Evolutionary conservation across 2,329 filamentous ascomycete genomes (phyloP).

Genomic region (Cercospora zeina): DNA sequence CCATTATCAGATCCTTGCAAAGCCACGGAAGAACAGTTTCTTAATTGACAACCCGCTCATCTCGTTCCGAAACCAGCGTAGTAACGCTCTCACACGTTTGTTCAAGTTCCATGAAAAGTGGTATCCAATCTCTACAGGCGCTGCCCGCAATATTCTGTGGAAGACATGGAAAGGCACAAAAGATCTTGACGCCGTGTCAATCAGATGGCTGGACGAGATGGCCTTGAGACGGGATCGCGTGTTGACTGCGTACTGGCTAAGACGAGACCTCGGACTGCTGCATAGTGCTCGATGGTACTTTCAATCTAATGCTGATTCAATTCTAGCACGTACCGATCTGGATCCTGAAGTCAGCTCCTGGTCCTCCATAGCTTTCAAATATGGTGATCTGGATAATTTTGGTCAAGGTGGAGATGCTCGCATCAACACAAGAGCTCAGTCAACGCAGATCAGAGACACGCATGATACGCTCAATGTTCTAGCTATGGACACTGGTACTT

Average conservation of each 20-base stretch:
- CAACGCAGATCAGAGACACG: conserved; percentile 47
- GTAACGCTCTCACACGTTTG: not conserved
- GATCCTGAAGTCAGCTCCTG: conserved; percentile 55
- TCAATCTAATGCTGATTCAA: conserved; percentile 53
- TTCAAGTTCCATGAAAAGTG: conserved; percentile 15
- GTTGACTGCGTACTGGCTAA: conserved; percentile 13
- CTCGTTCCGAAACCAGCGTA: conserved; percentile 12
- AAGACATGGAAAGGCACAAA: conserved; percentile 15
- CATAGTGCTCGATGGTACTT: conserved; percentile 16
- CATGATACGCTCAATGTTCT: conserved; percentile 45
- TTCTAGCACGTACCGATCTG: conserved; percentile 54
- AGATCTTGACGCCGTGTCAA: conserved; percentile 16
- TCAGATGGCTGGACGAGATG: conserved; percentile 18
- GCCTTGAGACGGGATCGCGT: conserved; percentile 12
- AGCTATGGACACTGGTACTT: conserved; percentile 47
- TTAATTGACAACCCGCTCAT: conserved; percentile 16
- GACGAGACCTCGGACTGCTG: conserved; percentile 14
- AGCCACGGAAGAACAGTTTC: conserved; percentile 13
- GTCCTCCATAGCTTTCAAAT: conserved; percentile 54
- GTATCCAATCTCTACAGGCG: conserved; percentile 13
- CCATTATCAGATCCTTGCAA: conserved; percentile 8
- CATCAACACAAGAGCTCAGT: conserved; percentile 52
- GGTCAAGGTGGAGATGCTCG: conserved; percentile 56
- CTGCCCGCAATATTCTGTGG: conserved; percentile 17
- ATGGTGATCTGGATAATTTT: conserved; percentile 55